A percentile compares a stretch with the other conserved stretches of the same genome.
Conservation (phyloP, 176 grass and related monocot species). For the Chloris gayana region DNA sequence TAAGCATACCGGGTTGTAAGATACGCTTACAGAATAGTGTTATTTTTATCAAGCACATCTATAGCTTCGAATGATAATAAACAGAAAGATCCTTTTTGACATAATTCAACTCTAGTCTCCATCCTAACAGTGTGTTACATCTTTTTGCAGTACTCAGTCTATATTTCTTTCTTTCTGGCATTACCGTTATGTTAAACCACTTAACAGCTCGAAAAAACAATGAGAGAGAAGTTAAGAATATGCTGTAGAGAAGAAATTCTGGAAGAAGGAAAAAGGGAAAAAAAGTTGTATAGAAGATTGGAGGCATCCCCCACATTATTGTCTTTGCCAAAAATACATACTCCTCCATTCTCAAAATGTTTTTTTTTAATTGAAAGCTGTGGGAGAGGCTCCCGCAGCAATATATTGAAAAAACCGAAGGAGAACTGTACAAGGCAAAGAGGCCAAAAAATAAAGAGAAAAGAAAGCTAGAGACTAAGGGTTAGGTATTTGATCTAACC, state of each 20-base stretch:
- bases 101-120: neutral
- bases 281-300: too few species aligned
- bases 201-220: neutral
- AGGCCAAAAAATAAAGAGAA: too few species aligned
- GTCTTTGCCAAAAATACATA: neutral
- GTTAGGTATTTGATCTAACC: too few species aligned
- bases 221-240: neutral
- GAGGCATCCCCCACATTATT: neutral
- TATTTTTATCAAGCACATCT: conserved; percentile 17
- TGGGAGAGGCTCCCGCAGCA: too few species aligned
- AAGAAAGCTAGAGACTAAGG: too few species aligned
- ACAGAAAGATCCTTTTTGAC: neutral
- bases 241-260: too few species aligned
- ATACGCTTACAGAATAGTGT: neutral
- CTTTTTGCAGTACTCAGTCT: neutral
- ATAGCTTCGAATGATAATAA: neutral
- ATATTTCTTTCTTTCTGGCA: neutral
- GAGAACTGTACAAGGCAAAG: too few species aligned
- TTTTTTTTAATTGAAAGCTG: too few species aligned
- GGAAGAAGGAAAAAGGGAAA: too few species aligned
- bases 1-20: neutral
- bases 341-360: too few species aligned
- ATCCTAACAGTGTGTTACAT: neutral
- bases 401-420: too few species aligned
- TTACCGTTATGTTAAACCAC: neutral